Percentiles rank a stretch among this genome's conserved stretches.
These are phyloP conservation scores for Hirschioporus abietinus DNA, from an alignment of 768 basidiomycete species.

Conservation along the genomic window DNA sequence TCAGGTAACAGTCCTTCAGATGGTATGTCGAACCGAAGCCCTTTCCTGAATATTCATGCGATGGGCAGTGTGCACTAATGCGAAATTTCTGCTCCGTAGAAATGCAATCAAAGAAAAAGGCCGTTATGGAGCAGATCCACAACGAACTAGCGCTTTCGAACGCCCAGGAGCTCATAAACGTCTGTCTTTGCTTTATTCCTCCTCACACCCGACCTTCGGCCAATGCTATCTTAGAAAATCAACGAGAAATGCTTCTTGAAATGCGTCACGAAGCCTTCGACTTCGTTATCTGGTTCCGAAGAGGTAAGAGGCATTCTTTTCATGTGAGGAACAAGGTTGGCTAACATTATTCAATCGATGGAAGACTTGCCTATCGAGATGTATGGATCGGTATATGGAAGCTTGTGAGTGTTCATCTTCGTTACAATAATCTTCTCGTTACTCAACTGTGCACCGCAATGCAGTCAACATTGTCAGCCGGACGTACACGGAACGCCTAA, in stretches of 20 bases:
- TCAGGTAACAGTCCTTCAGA: neutral
- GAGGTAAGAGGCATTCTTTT: conserved; percentile 42
- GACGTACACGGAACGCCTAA: conserved; percentile 56
- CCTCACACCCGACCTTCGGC: neutral
- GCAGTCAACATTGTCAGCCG: conserved; percentile 74
- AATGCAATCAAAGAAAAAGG: conserved; percentile 33
- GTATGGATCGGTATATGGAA: conserved; percentile 80
- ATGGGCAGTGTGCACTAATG: neutral
- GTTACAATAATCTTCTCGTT: neutral
- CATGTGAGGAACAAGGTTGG: neutral
- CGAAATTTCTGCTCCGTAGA: conserved; percentile 21
- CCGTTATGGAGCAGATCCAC: conserved; percentile 56
- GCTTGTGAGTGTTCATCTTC: conserved; percentile 50
- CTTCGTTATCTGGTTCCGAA: conserved; percentile 63
- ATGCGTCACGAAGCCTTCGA: conserved; percentile 72
- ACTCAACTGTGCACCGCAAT: conserved; percentile 6
- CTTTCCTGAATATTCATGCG: neutral
- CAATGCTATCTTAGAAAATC: conserved; percentile 71
- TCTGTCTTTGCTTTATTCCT: conserved; percentile 27
- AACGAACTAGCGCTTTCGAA: conserved; percentile 68
- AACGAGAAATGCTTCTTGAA: conserved; percentile 74
- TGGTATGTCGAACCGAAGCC: neutral
- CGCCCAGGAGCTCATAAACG: conserved; percentile 79
- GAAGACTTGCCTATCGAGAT: conserved; percentile 70
- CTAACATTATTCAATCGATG: neutral